These are phyloP conservation scores for Apiotrichum montevideense DNA, from an alignment of 1,284 basidiomycete genomes.

Conservation along the genomic window DNA sequence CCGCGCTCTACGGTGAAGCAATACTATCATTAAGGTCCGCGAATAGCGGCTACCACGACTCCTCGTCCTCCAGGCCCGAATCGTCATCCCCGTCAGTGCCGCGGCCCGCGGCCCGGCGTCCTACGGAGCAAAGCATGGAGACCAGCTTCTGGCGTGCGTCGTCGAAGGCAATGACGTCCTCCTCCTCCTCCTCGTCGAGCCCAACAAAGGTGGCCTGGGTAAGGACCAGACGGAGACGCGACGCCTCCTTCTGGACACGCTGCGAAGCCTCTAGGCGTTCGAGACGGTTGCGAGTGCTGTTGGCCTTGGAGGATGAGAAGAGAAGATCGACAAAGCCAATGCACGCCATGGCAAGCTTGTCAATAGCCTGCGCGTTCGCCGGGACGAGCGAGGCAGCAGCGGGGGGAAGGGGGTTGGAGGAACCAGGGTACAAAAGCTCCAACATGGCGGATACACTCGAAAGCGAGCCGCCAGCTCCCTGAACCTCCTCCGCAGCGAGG, in stretches of 20 bases:
- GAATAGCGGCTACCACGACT: constrained; percentile 11
- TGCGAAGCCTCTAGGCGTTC: constrained; percentile 24
- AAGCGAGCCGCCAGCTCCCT: constrained; percentile 27
- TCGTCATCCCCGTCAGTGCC: constrained; percentile 32
- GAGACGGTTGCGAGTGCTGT: constrained; percentile 9
- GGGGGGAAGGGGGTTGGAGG: constrained; percentile 12
- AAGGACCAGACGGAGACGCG: constrained; percentile 35
- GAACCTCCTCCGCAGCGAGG: constrained; percentile 40
- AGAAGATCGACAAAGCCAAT: constrained; percentile 42
- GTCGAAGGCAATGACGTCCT: constrained; percentile 23
- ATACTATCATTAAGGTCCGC: too few relatives aligned
- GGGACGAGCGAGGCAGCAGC: constrained; percentile 8
- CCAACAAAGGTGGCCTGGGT: constrained; percentile 38
- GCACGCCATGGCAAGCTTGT: constrained; percentile 41
- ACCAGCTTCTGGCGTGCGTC: constrained; percentile 39
- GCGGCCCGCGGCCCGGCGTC: constrained; percentile 36
- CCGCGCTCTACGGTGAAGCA: too few relatives aligned
- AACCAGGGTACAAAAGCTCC: constrained; percentile 38
- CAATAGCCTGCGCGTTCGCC: constrained; percentile 35
- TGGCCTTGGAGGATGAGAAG: constrained; percentile 20
- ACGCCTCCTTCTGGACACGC: constrained; percentile 31
- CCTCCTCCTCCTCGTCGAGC: constrained; percentile 19
- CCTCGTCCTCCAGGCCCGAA: constrained; percentile 44
- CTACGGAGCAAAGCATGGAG: constrained; percentile 32
- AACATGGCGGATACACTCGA: constrained; percentile 37